phyloP scores from a whole-genome alignment of 164 flowering plant genomes.

The Vitis cinerea region DNA sequence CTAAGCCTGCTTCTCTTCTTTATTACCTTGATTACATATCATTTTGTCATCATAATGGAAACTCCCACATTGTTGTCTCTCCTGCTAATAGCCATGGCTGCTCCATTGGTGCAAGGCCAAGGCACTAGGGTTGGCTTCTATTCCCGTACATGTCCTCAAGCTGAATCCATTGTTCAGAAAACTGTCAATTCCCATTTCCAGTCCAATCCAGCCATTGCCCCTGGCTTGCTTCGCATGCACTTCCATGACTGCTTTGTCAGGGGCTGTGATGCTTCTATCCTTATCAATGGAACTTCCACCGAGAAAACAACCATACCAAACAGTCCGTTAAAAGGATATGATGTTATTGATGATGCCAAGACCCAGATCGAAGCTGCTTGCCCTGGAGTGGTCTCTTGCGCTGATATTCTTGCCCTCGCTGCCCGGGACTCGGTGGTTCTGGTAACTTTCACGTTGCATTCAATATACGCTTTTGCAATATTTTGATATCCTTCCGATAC shows the following conservation, averaged over 20 bases:
- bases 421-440: conserved; percentile 60
- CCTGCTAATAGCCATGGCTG: conserved; percentile 2
- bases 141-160: conserved; percentile 37
- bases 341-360: conserved; percentile 64
- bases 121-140: conserved; percentile 52
- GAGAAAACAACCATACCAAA: conserved; percentile 56
- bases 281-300: conserved; percentile 39
- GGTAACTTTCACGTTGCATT: conserved; percentile 27
- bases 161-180: conserved; percentile 41
- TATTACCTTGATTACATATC: too few species aligned
- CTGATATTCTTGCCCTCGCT: conserved; percentile 68
- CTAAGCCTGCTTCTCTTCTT: too few species aligned
- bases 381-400: conserved; percentile 75
- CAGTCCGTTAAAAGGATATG: conserved; percentile 39
- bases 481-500: too few species aligned
- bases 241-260: conserved; percentile 76
- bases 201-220: conserved; percentile 39
- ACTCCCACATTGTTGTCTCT: conserved; percentile 1
- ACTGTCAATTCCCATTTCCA: conserved; percentile 33
- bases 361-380: conserved; percentile 51
- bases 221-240: conserved; percentile 59
- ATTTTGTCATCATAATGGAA: too few species aligned
- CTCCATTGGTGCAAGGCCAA: conserved; percentile 25
- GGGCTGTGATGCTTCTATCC: conserved; percentile 73
- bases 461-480: too few species aligned